Evolutionary conservation across 2,329 filamentous ascomycete species (phyloP).

Genomic region (Aspergillus thermomutatus): DNA sequence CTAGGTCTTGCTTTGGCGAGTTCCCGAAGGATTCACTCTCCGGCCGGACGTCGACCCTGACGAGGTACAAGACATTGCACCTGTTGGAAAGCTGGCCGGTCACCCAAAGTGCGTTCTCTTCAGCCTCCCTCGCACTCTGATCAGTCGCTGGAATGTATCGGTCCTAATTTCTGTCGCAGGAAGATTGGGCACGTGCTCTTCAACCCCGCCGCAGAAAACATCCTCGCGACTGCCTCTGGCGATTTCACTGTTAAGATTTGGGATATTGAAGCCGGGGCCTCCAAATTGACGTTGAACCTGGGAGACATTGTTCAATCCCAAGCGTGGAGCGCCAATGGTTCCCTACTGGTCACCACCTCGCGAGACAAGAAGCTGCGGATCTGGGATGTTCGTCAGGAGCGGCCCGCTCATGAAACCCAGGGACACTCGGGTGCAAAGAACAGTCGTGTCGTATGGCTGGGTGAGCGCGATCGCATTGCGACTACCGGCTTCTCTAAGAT

Average conservation of each 20-base stretch:
- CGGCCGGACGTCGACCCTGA: slow-evolving; percentile 72
- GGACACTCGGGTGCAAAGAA: slow-evolving; percentile 96
- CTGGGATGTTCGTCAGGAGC: slow-evolving; percentile 95
- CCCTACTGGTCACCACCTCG: slow-evolving; percentile 84
- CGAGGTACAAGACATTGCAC: slow-evolving; percentile 75
- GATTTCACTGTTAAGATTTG: slow-evolving; percentile 95
- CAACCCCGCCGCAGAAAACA: slow-evolving; percentile 92
- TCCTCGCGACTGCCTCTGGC: slow-evolving; percentile 90
- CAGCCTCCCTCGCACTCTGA: too few relatives aligned
- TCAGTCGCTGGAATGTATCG: slow-evolving; percentile 7
- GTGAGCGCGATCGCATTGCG: slow-evolving; percentile 91
- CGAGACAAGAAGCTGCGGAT: slow-evolving; percentile 97
- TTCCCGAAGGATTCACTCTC: slow-evolving; percentile 82
- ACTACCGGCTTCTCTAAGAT: slow-evolving; percentile 97
- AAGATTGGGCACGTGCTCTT: slow-evolving; percentile 98
- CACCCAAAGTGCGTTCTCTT: slow-evolving; percentile 68
- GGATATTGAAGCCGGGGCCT: slow-evolving; percentile 78
- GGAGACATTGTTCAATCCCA: slow-evolving; percentile 91
- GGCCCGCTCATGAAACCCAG: slow-evolving; percentile 74
- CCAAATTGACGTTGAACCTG: slow-evolving; percentile 75
- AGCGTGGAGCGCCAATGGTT: slow-evolving; percentile 90
- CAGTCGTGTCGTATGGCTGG: slow-evolving; percentile 94
- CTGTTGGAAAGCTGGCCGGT: slow-evolving; percentile 75
- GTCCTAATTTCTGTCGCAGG: slow-evolving; percentile 47
- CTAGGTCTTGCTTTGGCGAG: slow-evolving; percentile 86